Evolutionary conservation across 805 yeast genomes (phyloP).

Genomic region (Starmerella stigmatis): DNA sequence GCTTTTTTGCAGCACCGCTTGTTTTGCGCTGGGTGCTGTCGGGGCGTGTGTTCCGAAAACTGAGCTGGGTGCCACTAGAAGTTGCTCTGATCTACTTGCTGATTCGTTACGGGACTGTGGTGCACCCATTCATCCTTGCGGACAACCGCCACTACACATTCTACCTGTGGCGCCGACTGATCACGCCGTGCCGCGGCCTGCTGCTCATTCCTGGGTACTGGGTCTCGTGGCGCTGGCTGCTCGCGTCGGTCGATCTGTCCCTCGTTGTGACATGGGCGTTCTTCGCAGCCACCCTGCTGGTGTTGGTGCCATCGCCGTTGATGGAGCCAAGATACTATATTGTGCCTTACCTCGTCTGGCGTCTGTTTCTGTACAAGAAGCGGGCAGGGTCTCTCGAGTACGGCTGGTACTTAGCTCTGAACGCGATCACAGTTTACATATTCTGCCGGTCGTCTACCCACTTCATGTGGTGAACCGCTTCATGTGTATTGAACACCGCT

Average conservation of each 20-base stretch:
- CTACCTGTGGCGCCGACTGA: conserved; percentile 63
- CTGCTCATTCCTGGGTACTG: conserved; percentile 62
- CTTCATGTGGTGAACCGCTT: conserved; percentile 67
- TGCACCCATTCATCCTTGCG: conserved; percentile 84
- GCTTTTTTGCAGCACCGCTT: conserved; percentile 59
- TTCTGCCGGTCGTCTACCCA: conserved; percentile 58
- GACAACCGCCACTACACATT: conserved; percentile 93
- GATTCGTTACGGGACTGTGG: conserved; percentile 39
- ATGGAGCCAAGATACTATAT: conserved; percentile 92
- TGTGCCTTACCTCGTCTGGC: conserved; percentile 65
- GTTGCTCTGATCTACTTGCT: conserved; percentile 16
- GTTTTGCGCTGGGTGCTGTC: conserved; percentile 42
- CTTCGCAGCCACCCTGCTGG: conserved; percentile 42
- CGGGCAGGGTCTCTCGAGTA: conserved; percentile 42
- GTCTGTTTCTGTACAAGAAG: conserved; percentile 39
- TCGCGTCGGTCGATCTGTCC: conserved; percentile 26
- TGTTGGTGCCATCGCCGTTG: conserved; percentile 80
- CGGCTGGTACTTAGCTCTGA: conserved; percentile 50
- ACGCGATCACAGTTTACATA: conserved; percentile 42
- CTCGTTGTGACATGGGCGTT: conserved; percentile 33
- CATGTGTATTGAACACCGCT: neutral
- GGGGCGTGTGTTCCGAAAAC: neutral
- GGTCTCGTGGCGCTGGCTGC: conserved; percentile 36
- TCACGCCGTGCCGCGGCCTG: conserved; percentile 30
- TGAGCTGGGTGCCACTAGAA: conserved; percentile 10